A percentile compares a stretch with the other conserved stretches of the same genome.
Conservation (phyloP, 345 rosid species). For the Eucalyptus urophylla region DNA sequence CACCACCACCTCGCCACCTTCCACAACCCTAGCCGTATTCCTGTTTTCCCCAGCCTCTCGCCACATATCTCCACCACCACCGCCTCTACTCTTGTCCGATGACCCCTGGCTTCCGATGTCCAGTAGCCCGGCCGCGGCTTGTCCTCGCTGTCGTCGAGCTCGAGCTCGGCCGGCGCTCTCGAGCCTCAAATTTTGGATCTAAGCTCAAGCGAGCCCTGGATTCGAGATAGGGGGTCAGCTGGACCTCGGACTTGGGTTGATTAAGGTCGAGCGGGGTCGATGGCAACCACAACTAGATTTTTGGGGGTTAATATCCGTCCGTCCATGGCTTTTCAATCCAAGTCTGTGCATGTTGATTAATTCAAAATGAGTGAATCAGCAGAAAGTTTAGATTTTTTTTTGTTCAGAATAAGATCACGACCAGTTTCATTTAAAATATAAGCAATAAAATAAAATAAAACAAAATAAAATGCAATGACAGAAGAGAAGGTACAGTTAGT, state of each 20-base stretch:
- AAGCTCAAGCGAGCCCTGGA: not conserved
- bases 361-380: too few species aligned
- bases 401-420: too few species aligned
- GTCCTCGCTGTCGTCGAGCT: not conserved
- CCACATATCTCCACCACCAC: not conserved
- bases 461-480: too few species aligned
- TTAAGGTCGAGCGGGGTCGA: not conserved
- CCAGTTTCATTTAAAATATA: too few species aligned
- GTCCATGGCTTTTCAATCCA: too few species aligned
- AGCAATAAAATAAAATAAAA: too few species aligned
- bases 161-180: not conserved
- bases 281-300: not conserved
- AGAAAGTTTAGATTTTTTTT: too few species aligned
- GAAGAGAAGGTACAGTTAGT: fast-evolving
- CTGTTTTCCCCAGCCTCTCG: not conserved
- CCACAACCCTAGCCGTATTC: not conserved
- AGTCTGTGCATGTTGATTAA: too few species aligned
- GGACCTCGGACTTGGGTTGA: not conserved
- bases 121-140: not conserved
- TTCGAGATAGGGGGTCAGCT: not conserved
- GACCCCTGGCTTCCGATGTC: not conserved
- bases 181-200: not conserved
- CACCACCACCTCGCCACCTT: not conserved
- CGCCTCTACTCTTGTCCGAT: not conserved
- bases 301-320: not conserved